Conservation (phyloP, 75 land plant genomes). For the Ceratopteris richardii region DNA sequence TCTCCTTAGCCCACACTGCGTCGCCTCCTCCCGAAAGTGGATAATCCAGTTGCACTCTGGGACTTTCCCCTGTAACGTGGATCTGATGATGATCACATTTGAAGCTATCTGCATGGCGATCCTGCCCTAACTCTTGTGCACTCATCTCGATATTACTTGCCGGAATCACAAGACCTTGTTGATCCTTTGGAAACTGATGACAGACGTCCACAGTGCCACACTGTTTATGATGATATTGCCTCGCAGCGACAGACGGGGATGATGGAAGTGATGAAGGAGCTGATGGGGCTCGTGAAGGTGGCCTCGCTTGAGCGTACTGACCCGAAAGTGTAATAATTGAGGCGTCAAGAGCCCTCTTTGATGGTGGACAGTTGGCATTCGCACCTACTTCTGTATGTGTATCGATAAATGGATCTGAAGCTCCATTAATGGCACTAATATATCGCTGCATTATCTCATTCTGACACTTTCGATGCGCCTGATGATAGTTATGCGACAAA, state of each 20-base stretch:
- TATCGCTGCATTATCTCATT: not conserved
- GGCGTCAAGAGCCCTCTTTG: not conserved
- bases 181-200: not conserved
- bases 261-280: constrained; percentile 2
- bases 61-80: constrained; percentile 1
- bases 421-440: not conserved
- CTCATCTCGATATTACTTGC: not conserved
- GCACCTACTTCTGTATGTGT: not conserved
- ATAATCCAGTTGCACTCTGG: not conserved
- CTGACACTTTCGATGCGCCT: not conserved
- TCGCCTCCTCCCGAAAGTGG: not conserved
- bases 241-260: not conserved
- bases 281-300: not conserved
- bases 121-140: not conserved
- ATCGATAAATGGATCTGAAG: not conserved
- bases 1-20: not conserved
- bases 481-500: not conserved
- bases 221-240: not conserved
- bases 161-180: not conserved
- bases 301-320: not conserved
- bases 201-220: not conserved
- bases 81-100: constrained; percentile 1
- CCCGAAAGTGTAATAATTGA: not conserved
- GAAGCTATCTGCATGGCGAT: not conserved
- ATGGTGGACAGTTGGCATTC: not conserved